phyloP scores from a whole-genome alignment of 345 rosid genomes.

The Arabidopsis arenosa region DNA sequence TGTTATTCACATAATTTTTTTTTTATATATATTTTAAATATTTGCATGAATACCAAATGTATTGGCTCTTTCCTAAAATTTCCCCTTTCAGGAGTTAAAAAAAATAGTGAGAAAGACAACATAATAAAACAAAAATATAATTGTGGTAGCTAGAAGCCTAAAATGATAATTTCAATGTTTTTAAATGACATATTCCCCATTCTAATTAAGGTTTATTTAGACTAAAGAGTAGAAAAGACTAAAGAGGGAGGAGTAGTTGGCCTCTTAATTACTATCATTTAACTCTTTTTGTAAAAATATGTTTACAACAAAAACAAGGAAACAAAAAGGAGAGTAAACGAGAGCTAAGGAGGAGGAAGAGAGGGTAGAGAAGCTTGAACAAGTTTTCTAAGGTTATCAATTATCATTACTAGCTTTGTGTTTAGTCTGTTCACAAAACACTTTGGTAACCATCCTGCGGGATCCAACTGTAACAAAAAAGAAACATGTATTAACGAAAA shows the following conservation, averaged over 20 bases:
- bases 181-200: not conserved
- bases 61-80: no score
- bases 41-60: no score
- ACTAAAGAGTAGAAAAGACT: not conserved
- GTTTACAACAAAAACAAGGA: not conserved
- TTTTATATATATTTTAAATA: no score
- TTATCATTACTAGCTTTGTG: constrained; percentile 79
- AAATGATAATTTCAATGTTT: not conserved
- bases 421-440: constrained; percentile 76
- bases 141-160: no score
- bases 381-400: constrained; percentile 70
- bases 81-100: not conserved
- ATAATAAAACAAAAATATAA: not conserved
- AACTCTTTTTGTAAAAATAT: not conserved
- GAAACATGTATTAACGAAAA: not conserved
- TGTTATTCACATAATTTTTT: not conserved
- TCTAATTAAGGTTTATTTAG: not conserved
- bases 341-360: not conserved
- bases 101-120: not conserved
- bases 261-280: not conserved
- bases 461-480: constrained; percentile 62
- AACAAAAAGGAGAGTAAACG: not conserved
- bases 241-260: not conserved
- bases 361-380: constrained; percentile 41
- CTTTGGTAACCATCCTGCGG: constrained; percentile 90